phyloP scores from a whole-genome alignment of 2,329 filamentous ascomycete species.

The Nothomitra cinnamomea region DNA sequence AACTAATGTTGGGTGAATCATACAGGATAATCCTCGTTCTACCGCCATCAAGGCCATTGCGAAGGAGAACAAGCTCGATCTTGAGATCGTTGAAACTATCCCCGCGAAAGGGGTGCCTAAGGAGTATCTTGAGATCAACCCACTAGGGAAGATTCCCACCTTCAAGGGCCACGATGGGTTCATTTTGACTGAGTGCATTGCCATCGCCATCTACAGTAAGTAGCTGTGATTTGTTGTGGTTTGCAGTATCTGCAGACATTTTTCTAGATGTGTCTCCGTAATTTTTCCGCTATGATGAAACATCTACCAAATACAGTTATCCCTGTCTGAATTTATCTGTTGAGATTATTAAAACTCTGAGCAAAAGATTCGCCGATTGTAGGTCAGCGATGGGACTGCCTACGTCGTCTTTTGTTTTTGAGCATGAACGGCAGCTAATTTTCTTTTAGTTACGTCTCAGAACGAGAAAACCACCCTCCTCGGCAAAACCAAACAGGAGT shows the following conservation, averaged over 20 bases:
- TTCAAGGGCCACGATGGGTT: slow-evolving; percentile 90
- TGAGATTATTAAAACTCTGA: slow-evolving; percentile 88
- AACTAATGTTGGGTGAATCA: slow-evolving; percentile 15
- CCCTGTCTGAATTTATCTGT: slow-evolving; percentile 94
- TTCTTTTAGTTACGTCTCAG: slow-evolving; percentile 71
- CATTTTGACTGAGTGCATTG: slow-evolving; percentile 73
- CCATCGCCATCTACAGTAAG: slow-evolving; percentile 96
- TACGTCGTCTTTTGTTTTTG: not conserved
- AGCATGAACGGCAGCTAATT: slow-evolving; percentile 4
- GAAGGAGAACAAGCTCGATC: slow-evolving; percentile 90
- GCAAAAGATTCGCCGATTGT: slow-evolving; percentile 18
- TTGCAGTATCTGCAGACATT: no score
- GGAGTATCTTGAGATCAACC: slow-evolving; percentile 75
- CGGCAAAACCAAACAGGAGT: slow-evolving; percentile 99
- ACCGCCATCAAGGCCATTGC: slow-evolving; percentile 80
- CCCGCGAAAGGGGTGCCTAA: slow-evolving; percentile 44
- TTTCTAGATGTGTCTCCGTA: slow-evolving; percentile 11
- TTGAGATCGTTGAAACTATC: slow-evolving; percentile 65
- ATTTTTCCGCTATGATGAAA: slow-evolving; percentile 47
- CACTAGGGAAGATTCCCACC: slow-evolving; percentile 79
- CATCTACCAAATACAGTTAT: slow-evolving; percentile 71
- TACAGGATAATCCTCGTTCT: slow-evolving; percentile 74
- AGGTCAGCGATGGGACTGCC: not conserved
- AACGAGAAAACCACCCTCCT: slow-evolving; percentile 99
- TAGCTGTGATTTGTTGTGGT: slow-evolving; percentile 18